A percentile compares a stretch with the other conserved stretches of the same genome.
These are phyloP conservation scores for Fusarium torulosum DNA, from an alignment of 2,329 filamentous ascomycete species.

Conservation along the genomic window DNA sequence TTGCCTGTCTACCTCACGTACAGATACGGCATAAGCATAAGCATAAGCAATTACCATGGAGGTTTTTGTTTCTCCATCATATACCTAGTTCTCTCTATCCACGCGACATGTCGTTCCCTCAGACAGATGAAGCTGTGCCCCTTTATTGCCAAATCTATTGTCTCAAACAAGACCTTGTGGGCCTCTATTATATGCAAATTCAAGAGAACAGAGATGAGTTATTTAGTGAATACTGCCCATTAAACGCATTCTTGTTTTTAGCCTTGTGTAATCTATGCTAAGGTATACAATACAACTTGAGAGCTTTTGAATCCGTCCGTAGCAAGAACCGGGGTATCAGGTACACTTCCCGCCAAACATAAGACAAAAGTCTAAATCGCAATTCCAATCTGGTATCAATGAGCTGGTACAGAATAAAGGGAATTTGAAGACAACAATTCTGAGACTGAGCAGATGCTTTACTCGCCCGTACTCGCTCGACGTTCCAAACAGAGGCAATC, in stretches of 20 bases:
- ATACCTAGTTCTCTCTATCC: conserved; percentile 16
- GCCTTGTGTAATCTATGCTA: conserved; percentile 23
- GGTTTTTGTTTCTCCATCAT: background rate
- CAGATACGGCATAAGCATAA: background rate
- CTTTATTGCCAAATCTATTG: no score
- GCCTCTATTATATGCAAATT: background rate
- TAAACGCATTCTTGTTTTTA: conserved; percentile 18
- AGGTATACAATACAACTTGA: conserved; percentile 12
- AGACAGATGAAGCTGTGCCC: no score
- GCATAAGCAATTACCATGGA: background rate
- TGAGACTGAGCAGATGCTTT: conserved; percentile 28
- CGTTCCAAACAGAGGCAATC: conserved; percentile 8
- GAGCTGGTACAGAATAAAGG: conserved; percentile 11
- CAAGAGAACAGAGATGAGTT: background rate
- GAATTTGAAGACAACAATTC: conserved; percentile 13
- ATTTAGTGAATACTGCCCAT: background rate
- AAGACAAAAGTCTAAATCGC: conserved; percentile 15
- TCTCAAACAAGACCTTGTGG: background rate
- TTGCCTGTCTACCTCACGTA: no score
- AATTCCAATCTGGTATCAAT: conserved; percentile 44
- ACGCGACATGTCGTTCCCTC: conserved; percentile 21
- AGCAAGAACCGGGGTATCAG: conserved; percentile 37
- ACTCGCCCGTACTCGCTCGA: conserved; percentile 22
- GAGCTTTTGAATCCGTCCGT: conserved; percentile 14
- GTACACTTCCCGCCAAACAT: conserved; percentile 14